Evolutionary conservation across 345 rosid genomes (phyloP).

Genomic region (Bretschneidera sinensis): DNA sequence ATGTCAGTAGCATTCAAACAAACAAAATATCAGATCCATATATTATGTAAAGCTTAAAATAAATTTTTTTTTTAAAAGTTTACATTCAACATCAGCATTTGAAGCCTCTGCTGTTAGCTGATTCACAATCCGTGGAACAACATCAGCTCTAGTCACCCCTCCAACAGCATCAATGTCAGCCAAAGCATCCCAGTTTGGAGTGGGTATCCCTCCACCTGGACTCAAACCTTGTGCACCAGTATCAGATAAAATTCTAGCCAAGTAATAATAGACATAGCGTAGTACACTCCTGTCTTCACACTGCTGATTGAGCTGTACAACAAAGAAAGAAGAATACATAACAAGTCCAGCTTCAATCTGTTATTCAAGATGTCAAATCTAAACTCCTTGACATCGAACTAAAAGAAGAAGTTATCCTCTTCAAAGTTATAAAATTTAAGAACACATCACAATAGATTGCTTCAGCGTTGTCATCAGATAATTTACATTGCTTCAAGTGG

Average conservation of each 20-base stretch:
- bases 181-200: conserved; percentile 99
- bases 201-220: conserved; percentile 98
- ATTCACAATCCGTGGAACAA: conserved; percentile 78
- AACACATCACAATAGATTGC: no score
- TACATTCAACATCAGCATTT: conserved; percentile 80
- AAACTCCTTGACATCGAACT: no score
- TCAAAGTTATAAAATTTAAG: no score
- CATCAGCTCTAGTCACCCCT: conserved; percentile 99
- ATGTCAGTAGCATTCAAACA: background rate
- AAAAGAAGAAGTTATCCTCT: no score
- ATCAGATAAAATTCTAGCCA: conserved; percentile 94
- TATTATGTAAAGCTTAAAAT: background rate
- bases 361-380: no score
- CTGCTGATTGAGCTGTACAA: conserved; percentile 87
- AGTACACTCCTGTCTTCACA: conserved; percentile 90
- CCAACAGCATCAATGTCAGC: conserved; percentile 98
- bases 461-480: no score
- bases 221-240: conserved; percentile 75
- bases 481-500: background rate
- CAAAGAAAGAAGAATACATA: conserved; percentile 15
- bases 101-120: conserved; percentile 80
- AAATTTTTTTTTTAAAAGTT: no score
- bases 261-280: conserved; percentile 96
- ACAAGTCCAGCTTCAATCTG: background rate
- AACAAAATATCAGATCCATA: background rate